Evolutionary conservation across 2,329 filamentous ascomycete genomes (phyloP), one percentile per base, ranked within the genome.

Genomic region (Arthrinium phaeospermum): DNA sequence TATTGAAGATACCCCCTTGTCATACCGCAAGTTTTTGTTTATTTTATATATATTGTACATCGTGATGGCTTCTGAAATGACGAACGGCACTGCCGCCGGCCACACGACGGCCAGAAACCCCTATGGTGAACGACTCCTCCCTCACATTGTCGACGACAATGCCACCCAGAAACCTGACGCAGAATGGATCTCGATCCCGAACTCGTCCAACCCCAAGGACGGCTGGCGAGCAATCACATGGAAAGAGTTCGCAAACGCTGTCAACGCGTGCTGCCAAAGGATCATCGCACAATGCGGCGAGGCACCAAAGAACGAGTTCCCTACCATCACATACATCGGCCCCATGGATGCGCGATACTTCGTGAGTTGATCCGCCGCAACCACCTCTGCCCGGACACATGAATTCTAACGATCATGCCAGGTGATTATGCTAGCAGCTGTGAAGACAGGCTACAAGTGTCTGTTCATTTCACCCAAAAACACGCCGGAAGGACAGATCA

Each of bases 401-500:
- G 34, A n/a, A 24, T 41, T 13, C 61, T 67, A 6, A 45, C 22
- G 4, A 10, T 16, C 22, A 16, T 45, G 19, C 44, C 14, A 67
- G 61, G 61, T 67, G 1, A 22, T 81, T 1, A 49, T 75, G 19
- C 67, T 79, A 1, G 76, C 75, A 22, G 76, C 77, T 7, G 72
- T 78, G 19, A 81, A 81, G 68, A 77, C 78, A 1, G 79, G 79
- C 34, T 77, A 81, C 53, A 78, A 80, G 80, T 81, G 82, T 3
- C 78, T 87, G 8, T 82, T 86, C 53, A 83, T 86, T 53, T 87
- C 85, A 27, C 81, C 84, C 0, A 81, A 85, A 4, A 87, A 87
- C 73, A 82, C 83, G 1, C 78, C 79, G 6, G 85, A 86, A 64
- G 85, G 81, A 1, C 85, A 87, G 73, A 72, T 85, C 22, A 83